A percentile compares a stretch with the other conserved stretches of the same genome.
phyloP scores from a whole-genome alignment of 2,329 filamentous ascomycete genomes.

The Escovopsis sp. region DNA sequence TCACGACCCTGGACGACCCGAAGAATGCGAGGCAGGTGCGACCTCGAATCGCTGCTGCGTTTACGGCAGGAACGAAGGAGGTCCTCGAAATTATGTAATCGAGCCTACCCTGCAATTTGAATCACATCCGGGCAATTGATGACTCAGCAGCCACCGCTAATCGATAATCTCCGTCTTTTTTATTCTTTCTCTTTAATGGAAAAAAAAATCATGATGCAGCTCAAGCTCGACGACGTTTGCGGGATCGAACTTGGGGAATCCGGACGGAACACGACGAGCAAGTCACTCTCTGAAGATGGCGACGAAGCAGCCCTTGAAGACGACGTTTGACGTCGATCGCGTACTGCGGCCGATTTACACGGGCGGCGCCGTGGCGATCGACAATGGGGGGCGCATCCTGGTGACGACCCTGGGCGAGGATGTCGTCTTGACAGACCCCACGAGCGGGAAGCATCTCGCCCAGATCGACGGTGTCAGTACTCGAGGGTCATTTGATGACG shows the following conservation, averaged over 20 bases:
- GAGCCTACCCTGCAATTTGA: too few species aligned
- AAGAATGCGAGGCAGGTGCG: too few species aligned
- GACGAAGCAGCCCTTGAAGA: slow-evolving; percentile 53
- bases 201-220: slow-evolving; percentile 6
- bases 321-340: slow-evolving; percentile 71
- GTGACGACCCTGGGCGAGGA: slow-evolving; percentile 88
- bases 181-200: too few species aligned
- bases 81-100: neutral
- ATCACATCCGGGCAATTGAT: neutral
- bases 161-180: neutral
- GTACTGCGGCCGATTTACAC: slow-evolving; percentile 90
- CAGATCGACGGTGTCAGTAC: slow-evolving; percentile 65
- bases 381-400: slow-evolving; percentile 65
- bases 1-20: neutral
- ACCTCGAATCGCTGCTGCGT: too few species aligned
- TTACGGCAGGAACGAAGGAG: neutral
- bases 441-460: slow-evolving; percentile 67
- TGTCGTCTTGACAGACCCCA: slow-evolving; percentile 71
- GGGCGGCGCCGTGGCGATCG: slow-evolving; percentile 72
- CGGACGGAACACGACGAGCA: neutral
- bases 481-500: neutral
- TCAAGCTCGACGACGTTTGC: neutral
- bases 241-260: too few species aligned
- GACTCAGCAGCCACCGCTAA: neutral
- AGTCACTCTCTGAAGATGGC: slow-evolving; percentile 29